These are phyloP conservation scores for Thuidium tamariscinum DNA, from an alignment of 225 moss, liverwort and hornwort genomes.

Conservation along the genomic window DNA sequence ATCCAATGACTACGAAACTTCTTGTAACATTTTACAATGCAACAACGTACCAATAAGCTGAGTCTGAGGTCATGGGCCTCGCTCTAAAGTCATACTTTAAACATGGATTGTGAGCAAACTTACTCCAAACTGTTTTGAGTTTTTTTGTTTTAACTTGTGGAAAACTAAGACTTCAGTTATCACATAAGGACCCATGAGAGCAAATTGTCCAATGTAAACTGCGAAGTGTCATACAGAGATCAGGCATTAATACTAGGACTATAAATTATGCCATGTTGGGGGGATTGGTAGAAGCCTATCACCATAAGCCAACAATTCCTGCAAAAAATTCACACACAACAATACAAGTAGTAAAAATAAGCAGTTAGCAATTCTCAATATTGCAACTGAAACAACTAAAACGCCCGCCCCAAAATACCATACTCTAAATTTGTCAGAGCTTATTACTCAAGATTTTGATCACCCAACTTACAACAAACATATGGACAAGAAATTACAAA, in stretches of 20 bases:
- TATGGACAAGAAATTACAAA: background rate
- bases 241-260: background rate
- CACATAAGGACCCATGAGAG: background rate
- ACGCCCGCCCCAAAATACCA: background rate
- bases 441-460: background rate
- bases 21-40: background rate
- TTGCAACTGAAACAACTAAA: background rate
- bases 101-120: background rate
- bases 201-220: too few species aligned
- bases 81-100: background rate
- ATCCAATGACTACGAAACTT: background rate
- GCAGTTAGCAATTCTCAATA: background rate
- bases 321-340: background rate
- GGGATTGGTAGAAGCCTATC: conserved; percentile 16
- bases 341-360: background rate
- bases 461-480: background rate
- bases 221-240: background rate
- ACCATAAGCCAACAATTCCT: conserved; percentile 35
- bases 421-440: background rate
- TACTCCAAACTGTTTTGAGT: background rate
- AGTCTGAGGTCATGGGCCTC: background rate
- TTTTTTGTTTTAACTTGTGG: background rate
- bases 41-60: background rate
- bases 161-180: background rate
- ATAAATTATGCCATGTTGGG: conserved; percentile 5